phyloP scores from a whole-genome alignment of 140 eudicot species.

The Stevia rebaudiana region DNA sequence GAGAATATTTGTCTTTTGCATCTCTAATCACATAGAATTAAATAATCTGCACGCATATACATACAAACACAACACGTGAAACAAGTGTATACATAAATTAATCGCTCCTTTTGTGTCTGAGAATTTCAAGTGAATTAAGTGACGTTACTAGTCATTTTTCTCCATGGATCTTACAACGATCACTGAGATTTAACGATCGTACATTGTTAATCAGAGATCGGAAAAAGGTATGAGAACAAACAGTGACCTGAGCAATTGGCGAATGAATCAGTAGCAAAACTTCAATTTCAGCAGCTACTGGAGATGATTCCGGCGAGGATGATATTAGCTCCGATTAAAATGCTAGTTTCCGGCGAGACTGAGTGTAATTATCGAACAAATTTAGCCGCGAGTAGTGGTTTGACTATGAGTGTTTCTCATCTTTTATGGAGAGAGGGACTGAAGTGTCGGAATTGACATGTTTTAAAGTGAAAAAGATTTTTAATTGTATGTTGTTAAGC shows the following conservation, averaged over 20 bases:
- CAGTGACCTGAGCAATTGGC: constrained; percentile 13
- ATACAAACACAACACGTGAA: constrained; percentile 11
- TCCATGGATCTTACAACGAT: constrained; percentile 15
- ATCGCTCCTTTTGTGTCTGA: not conserved
- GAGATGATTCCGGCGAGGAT: constrained; percentile 18
- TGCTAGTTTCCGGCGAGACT: constrained; percentile 22
- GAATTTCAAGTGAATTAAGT: not conserved
- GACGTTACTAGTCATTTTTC: not conserved
- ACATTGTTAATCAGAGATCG: constrained; percentile 19
- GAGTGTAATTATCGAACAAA: constrained; percentile 9
- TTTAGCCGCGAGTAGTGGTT: constrained; percentile 19
- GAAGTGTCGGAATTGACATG: constrained; percentile 14
- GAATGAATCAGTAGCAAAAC: not conserved
- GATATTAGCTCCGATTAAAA: not conserved
- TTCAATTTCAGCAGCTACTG: not conserved
- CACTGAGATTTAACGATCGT: constrained; percentile 9
- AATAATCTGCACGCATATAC: constrained; percentile 10
- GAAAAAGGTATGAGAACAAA: not conserved
- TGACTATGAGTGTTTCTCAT: constrained; percentile 11
- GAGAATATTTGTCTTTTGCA: not conserved
- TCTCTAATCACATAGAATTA: not conserved
- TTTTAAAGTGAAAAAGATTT: not conserved
- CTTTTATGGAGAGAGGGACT: constrained; percentile 8
- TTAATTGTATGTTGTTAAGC: too few species aligned
- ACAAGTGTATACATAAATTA: not conserved